A percentile compares a stretch with the other conserved stretches of the same genome.
phyloP scores from a whole-genome alignment of 495 filamentous ascomycete species.

The Hapsidospora chrysogenum region DNA sequence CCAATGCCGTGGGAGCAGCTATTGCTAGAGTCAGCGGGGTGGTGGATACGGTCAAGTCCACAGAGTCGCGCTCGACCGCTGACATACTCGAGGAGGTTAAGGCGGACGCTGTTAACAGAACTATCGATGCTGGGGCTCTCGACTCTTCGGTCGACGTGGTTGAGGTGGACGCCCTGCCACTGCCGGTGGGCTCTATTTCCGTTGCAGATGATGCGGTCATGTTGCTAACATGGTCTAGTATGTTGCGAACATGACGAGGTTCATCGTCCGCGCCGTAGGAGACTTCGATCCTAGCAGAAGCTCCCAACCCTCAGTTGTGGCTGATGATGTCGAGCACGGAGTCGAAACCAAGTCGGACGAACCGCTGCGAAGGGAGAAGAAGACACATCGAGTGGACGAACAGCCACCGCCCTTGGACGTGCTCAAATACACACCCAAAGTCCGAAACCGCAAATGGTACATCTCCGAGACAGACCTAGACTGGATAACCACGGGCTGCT shows the following conservation, averaged over 20 bases:
- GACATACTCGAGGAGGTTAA: slow-evolving; percentile 15
- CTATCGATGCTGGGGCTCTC: slow-evolving; percentile 26
- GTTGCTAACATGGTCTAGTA: slow-evolving; percentile 12
- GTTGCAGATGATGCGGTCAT: neutral
- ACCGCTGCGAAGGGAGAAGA: slow-evolving; percentile 3
- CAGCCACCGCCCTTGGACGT: slow-evolving; percentile 21
- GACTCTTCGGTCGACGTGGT: slow-evolving; percentile 9
- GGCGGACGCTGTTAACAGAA: slow-evolving; percentile 12
- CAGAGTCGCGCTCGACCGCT: slow-evolving; percentile 9
- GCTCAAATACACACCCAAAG: slow-evolving; percentile 28
- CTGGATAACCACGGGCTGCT: slow-evolving; percentile 41
- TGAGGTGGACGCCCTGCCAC: slow-evolving; percentile 9
- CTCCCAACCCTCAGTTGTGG: neutral
- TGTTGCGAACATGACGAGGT: slow-evolving; percentile 32
- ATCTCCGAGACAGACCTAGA: slow-evolving; percentile 35
- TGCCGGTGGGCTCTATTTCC: slow-evolving; percentile 6
- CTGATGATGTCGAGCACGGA: neutral
- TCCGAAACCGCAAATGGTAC: slow-evolving; percentile 36
- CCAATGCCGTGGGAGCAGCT: slow-evolving; percentile 42
- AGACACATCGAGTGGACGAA: slow-evolving; percentile 5
- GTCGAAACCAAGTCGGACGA: slow-evolving; percentile 11
- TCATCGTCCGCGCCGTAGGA: slow-evolving; percentile 31
- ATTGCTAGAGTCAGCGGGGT: slow-evolving; percentile 33
- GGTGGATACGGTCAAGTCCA: slow-evolving; percentile 19
- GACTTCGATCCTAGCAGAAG: slow-evolving; percentile 29